Percentiles rank a stretch among this genome's conserved stretches.
Conservation (phyloP, 352 stramenopile species). For the Globisporangium lucens region DNA sequence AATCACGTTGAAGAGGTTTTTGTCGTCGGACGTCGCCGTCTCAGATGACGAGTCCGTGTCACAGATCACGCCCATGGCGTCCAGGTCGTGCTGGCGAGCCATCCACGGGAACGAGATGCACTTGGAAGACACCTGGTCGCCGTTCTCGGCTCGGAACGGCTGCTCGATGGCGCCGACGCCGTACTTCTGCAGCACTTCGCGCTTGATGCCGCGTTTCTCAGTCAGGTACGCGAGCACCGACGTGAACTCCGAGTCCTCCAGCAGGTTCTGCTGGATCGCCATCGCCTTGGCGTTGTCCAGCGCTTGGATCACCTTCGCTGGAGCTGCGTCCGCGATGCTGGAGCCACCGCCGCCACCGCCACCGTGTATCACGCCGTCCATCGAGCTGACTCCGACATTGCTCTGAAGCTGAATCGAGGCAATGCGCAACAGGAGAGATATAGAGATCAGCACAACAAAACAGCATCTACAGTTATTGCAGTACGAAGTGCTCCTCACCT, state of each 20-base stretch:
- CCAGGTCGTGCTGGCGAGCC: constrained; percentile 76
- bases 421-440: not conserved
- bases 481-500: constrained; percentile 22
- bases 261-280: constrained; percentile 79
- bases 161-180: constrained; percentile 87
- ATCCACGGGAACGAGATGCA: constrained; percentile 98
- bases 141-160: constrained; percentile 69
- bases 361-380: constrained; percentile 34
- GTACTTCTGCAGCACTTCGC: constrained; percentile 84
- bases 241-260: constrained; percentile 60
- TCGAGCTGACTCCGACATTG: constrained; percentile 48
- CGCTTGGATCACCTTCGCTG: constrained; percentile 69
- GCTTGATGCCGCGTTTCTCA: constrained; percentile 56
- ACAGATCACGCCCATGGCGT: constrained; percentile 79
- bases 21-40: constrained; percentile 31
- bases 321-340: constrained; percentile 16
- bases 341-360: constrained; percentile 8
- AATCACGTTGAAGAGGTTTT: constrained; percentile 79
- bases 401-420: constrained; percentile 33
- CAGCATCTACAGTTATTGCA: not conserved
- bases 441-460: not conserved
- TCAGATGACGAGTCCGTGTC: constrained; percentile 24
- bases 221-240: constrained; percentile 73
- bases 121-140: constrained; percentile 50
- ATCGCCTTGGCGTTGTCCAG: constrained; percentile 84